These are phyloP conservation scores for Paspalum notatum DNA, from an alignment of 176 grass and related monocot genomes.

Conservation along the genomic window DNA sequence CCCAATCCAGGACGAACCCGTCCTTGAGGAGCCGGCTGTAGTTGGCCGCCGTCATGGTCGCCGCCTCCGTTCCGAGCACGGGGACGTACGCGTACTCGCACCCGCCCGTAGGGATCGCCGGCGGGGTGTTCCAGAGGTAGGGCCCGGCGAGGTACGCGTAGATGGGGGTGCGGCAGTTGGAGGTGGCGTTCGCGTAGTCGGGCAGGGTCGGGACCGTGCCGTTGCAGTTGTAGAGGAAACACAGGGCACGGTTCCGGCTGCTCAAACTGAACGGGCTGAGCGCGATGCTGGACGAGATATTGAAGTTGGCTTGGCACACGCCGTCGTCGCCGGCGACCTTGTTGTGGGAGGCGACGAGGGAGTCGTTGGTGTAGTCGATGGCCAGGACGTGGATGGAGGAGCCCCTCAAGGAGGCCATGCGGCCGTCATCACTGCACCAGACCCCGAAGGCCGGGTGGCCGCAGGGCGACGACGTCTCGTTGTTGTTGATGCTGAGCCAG, in stretches of 20 bases:
- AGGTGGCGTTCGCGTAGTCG: neutral
- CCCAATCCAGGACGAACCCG: constrained; percentile 62
- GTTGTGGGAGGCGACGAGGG: constrained; percentile 23
- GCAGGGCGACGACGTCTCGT: constrained; percentile 13
- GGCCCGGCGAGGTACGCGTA: constrained; percentile 29
- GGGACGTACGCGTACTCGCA: constrained; percentile 37
- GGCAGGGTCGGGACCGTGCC: neutral
- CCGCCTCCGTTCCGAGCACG: constrained; percentile 31
- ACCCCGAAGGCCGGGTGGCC: constrained; percentile 57
- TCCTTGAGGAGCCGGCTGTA: constrained; percentile 40
- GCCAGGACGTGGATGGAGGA: constrained; percentile 1
- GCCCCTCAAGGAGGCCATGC: neutral
- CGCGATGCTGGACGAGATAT: constrained; percentile 47
- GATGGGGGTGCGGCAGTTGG: fast-evolving
- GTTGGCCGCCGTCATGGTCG: neutral
- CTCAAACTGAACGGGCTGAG: constrained; percentile 37
- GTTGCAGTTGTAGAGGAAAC: constrained; percentile 56
- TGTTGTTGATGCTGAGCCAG: constrained; percentile 36
- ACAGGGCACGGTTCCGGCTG: constrained; percentile 34
- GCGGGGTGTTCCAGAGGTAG: neutral
- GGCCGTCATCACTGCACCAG: neutral
- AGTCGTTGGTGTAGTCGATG: constrained; percentile 44
- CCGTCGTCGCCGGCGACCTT: neutral
- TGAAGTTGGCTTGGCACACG: constrained; percentile 46
- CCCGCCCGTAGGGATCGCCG: neutral